Evolutionary conservation across 2,329 filamentous ascomycete species (phyloP).

Genomic region (Colletotrichum limetticola): DNA sequence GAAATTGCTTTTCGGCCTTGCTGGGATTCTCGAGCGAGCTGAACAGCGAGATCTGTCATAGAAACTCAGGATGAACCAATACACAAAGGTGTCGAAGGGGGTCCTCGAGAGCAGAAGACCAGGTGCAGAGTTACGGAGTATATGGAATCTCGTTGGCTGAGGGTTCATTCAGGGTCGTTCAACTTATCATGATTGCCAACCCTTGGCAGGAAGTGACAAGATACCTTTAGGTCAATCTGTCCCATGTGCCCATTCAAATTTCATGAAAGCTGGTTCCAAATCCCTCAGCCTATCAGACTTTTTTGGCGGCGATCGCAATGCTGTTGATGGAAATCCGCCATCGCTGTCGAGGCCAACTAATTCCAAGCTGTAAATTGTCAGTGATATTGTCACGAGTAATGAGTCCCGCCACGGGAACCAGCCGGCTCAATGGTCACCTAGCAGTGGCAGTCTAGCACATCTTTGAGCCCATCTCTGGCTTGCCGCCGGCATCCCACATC

Average conservation of each 20-base stretch:
- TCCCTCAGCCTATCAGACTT: background rate
- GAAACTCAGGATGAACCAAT: background rate
- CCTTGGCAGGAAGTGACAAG: background rate
- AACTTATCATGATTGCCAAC: background rate
- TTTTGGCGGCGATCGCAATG: background rate
- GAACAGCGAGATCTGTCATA: background rate
- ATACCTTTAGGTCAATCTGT: background rate
- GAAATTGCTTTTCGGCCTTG: background rate
- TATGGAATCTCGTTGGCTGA: background rate
- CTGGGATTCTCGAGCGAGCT: background rate
- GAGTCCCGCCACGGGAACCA: background rate
- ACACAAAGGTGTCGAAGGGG: background rate
- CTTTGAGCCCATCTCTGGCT: background rate
- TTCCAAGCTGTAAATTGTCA: background rate
- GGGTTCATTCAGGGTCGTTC: background rate
- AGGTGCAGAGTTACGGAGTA: background rate
- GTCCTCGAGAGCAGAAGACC: background rate
- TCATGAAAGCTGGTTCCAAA: background rate
- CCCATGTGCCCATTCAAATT: no score
- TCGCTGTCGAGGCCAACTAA: background rate
- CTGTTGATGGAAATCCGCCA: background rate
- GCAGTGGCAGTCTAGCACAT: background rate
- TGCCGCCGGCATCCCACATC: background rate
- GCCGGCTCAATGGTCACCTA: background rate
- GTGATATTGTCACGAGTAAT: slow-evolving; percentile 5